phyloP scores from a whole-genome alignment of 1,139 yeast species.

The Sugiyamaella japonica region DNA sequence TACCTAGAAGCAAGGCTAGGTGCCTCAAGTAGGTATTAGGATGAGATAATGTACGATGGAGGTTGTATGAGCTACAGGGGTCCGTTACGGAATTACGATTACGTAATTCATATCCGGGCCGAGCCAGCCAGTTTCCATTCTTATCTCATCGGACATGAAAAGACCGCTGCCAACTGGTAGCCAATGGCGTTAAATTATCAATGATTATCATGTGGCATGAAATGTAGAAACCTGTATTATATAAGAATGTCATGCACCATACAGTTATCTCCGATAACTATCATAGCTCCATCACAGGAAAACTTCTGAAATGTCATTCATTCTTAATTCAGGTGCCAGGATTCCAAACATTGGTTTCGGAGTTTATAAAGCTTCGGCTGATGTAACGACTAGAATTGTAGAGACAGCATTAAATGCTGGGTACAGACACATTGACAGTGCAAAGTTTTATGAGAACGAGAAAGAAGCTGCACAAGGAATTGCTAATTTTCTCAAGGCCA shows the following conservation, averaged over 20 bases:
- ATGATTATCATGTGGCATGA: no score
- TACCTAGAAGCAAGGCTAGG: no score
- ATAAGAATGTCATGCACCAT: no score
- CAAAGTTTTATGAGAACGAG: constrained; percentile 57
- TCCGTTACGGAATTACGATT: not conserved
- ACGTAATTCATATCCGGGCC: not conserved
- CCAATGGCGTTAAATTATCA: not conserved
- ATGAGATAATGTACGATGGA: no score
- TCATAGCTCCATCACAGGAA: no score
- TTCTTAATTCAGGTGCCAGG: constrained; percentile 37
- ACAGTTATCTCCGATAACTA: not conserved
- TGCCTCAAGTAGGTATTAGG: no score
- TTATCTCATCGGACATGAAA: not conserved
- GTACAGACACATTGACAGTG: constrained; percentile 61
- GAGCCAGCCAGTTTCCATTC: not conserved
- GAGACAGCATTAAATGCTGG: constrained; percentile 50
- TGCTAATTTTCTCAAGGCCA: constrained; percentile 51
- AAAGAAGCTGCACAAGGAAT: constrained; percentile 58
- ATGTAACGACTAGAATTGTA: constrained; percentile 47
- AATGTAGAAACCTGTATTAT: no score
- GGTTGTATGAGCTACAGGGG: no score
- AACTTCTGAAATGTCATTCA: constrained; percentile 8
- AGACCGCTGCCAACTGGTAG: not conserved
- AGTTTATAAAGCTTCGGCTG: constrained; percentile 49
- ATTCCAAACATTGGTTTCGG: constrained; percentile 66